These are phyloP conservation scores for Closterium sp. DNA, from an alignment of 139 green algal species.

Conservation along the genomic window DNA sequence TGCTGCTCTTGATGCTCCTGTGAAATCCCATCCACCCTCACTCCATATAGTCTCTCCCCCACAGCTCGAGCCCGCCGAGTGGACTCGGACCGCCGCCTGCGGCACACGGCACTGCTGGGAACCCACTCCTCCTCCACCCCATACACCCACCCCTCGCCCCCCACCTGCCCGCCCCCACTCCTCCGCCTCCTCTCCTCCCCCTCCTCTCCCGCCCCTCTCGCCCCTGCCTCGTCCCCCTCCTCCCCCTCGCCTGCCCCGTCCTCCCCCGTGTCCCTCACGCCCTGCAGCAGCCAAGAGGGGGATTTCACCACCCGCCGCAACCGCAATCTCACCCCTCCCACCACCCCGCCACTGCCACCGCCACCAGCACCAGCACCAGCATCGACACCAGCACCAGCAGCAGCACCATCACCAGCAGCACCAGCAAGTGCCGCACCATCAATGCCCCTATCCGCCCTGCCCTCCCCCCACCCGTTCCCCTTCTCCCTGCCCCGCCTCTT, in stretches of 20 bases:
- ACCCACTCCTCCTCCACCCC: not conserved
- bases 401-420: not conserved
- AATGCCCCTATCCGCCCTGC: not conserved
- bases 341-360: too few species aligned
- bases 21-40: not conserved
- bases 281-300: not conserved
- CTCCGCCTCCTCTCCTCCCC: not conserved
- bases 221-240: not conserved
- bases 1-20: not conserved
- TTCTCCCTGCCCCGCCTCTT: not conserved
- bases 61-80: not conserved
- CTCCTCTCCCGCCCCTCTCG: not conserved
- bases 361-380: not conserved
- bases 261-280: not conserved
- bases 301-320: not conserved
- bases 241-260: not conserved
- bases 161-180: not conserved
- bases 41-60: not conserved
- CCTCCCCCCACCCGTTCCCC: not conserved
- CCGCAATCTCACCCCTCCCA: not conserved
- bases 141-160: not conserved
- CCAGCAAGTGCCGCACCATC: not conserved
- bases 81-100: not conserved
- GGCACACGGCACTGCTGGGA: not conserved
- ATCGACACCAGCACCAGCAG: not conserved